Conservation (phyloP, 2,329 filamentous ascomycete species). For the Xenosphaeropsis pyriputrescens region DNA sequence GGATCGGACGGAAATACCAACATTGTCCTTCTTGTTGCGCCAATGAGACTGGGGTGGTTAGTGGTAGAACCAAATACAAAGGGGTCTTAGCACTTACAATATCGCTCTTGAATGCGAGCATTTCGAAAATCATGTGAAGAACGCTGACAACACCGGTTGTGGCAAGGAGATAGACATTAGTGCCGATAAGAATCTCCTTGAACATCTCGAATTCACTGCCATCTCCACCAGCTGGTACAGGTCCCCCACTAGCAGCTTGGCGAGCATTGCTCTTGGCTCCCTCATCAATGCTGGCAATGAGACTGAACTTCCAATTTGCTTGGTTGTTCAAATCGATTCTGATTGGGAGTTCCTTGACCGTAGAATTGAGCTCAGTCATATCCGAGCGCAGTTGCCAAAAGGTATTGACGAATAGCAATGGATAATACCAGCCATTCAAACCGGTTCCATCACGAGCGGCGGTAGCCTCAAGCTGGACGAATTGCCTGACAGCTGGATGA, state of each 20-base stretch:
- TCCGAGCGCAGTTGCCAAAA: slow-evolving; percentile 93
- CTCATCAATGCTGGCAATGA: slow-evolving; percentile 73
- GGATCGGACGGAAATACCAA: slow-evolving; percentile 89
- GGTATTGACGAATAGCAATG: slow-evolving; percentile 81
- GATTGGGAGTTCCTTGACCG: slow-evolving; percentile 67
- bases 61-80: not conserved
- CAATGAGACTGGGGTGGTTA: slow-evolving; percentile 50
- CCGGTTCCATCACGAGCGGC: slow-evolving; percentile 73
- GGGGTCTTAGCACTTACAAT: slow-evolving; percentile 39
- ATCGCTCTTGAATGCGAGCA: slow-evolving; percentile 91
- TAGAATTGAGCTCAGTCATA: slow-evolving; percentile 86
- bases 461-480: slow-evolving; percentile 63
- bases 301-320: slow-evolving; percentile 77
- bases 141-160: slow-evolving; percentile 77
- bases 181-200: slow-evolving; percentile 89
- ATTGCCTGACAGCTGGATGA: slow-evolving; percentile 63
- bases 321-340: slow-evolving; percentile 75
- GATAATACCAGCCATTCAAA: slow-evolving; percentile 87
- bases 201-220: slow-evolving; percentile 93
- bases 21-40: slow-evolving; percentile 99
- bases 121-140: slow-evolving; percentile 89
- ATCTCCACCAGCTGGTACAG: slow-evolving; percentile 60
- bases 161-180: slow-evolving; percentile 78
- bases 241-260: slow-evolving; percentile 51
- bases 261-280: slow-evolving; percentile 72